Evolutionary conservation across 345 rosid genomes (phyloP), one percentile per base, ranked within the genome.

Genomic region (Viola odorata): DNA sequence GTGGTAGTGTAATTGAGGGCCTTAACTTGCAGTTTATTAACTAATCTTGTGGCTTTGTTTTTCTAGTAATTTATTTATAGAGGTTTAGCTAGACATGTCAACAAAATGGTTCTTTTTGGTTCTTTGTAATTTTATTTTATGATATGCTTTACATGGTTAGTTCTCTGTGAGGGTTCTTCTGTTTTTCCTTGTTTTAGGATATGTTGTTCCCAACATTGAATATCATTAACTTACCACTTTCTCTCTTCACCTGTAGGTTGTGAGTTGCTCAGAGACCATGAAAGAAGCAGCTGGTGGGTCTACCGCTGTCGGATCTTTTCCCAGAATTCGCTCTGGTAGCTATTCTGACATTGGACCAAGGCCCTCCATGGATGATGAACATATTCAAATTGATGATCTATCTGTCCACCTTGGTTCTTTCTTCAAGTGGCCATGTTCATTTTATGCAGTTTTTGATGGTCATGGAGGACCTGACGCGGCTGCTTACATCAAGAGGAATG

Each of bases 401-500:
- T 87, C 95, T 50, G 68, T 82, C 42, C 78, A 72, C 49, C 53
- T 85, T 47, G 80, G 82, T 6, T 82, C 90, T 53, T 76, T 81
- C 63, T 73, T 67, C 55, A 75, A 84, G 61, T 74, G 75, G 48
- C 96, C 92, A 0, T 87, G 82, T 78, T 86, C 98, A 58, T 91
- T 91, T 73, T 91, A 85, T 70, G 96, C 86, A 38, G 95, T 92
- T 42, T 92, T 92, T 68, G 98, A 92, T 72, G 96, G 98, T 37
- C 96, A 92, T 70, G 91, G 96, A 57, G 96, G 96, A 52, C 74
- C 89, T 56, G 91, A 87, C 50, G 98, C 98, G 14, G 92, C 98
- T 56, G 69, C 90, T 54, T 87, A 81, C 48, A 49, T 91, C 67
- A 87, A 84, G 74, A 80, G 78, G 73, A 85, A 91, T 65, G 89